These are phyloP conservation scores for Fomitopsis schrenkii DNA, from an alignment of 1,284 basidiomycete species.

Conservation along the genomic window DNA sequence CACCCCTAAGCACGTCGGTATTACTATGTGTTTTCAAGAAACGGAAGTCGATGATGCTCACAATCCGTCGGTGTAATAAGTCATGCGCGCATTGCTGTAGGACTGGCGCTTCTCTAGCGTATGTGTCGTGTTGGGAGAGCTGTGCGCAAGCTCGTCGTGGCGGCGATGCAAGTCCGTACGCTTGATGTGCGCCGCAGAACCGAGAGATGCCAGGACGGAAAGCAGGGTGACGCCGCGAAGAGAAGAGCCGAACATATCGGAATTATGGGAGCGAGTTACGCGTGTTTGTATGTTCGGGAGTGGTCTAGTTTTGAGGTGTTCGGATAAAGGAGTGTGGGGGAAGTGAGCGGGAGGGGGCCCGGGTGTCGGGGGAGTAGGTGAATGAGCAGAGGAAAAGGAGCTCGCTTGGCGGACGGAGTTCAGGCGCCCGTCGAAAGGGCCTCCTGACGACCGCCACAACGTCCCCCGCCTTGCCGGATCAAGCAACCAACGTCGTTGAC, in stretches of 20 bases:
- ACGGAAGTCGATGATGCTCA: conserved; percentile 6
- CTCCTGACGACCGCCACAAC: neutral
- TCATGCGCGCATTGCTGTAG: conserved; percentile 28
- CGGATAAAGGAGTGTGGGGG: conserved; percentile 18
- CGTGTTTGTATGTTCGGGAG: neutral
- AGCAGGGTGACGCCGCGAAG: conserved; percentile 24
- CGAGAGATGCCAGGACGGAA: conserved; percentile 26
- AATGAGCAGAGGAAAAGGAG: conserved; percentile 5
- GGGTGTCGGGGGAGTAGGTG: neutral
- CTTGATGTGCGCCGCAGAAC: conserved; percentile 14
- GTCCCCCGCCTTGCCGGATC: neutral
- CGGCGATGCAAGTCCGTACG: conserved; percentile 22
- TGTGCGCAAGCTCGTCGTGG: conserved; percentile 20
- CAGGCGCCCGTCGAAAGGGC: neutral
- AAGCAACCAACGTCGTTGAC: neutral
- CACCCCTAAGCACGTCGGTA: conserved; percentile 30
- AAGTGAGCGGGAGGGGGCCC: conserved; percentile 15
- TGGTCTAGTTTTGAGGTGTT: conserved; percentile 1
- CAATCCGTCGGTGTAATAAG: conserved; percentile 45
- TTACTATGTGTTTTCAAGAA: neutral
- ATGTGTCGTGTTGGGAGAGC: neutral
- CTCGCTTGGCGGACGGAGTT: conserved; percentile 3
- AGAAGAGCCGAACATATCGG: conserved; percentile 26
- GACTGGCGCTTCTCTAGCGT: conserved; percentile 14
- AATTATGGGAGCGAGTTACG: neutral